phyloP scores from a whole-genome alignment of 116 monocot species.

The Phalaenopsis hybrid region DNA sequence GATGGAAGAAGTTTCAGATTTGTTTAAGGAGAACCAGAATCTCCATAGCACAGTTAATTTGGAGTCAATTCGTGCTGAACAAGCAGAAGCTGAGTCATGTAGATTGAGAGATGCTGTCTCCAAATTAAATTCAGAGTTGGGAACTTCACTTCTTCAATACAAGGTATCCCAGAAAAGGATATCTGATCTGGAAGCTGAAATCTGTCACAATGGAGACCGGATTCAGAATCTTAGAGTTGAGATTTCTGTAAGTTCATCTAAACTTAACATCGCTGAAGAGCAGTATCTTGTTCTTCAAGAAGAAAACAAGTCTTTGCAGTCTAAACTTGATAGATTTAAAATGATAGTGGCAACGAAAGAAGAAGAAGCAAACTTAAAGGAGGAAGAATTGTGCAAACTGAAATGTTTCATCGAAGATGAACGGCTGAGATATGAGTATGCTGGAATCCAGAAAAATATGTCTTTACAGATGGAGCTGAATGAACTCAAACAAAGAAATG shows the following conservation, averaged over 20 bases:
- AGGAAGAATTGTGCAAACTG: not conserved
- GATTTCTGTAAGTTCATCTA: not conserved
- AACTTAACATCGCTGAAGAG: constrained; percentile 15
- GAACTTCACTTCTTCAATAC: constrained; percentile 14
- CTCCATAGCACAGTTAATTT: not conserved
- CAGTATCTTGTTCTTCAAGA: constrained; percentile 13
- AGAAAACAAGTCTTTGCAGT: constrained; percentile 10
- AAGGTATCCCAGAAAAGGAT: constrained; percentile 13
- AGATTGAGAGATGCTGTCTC: constrained; percentile 6
- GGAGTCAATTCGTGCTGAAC: constrained; percentile 3
- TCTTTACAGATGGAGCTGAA: constrained; percentile 5
- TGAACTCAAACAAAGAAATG: constrained; percentile 10
- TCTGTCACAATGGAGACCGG: constrained; percentile 3
- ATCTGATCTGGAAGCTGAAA: constrained; percentile 13
- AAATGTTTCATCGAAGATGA: constrained; percentile 3
- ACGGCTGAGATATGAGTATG: not conserved
- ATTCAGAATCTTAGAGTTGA: constrained; percentile 7
- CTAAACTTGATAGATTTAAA: constrained; percentile 17
- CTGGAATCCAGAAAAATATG: constrained; percentile 7
- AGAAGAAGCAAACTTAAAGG: not conserved
- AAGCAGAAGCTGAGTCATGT: constrained; percentile 1
- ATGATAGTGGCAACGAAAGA: constrained; percentile 13
- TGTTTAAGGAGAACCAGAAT: constrained; percentile 1
- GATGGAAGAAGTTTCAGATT: not conserved
- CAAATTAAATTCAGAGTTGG: constrained; percentile 14